Evolutionary conservation across 306 rosid species (phyloP).

Genomic region (Acacia confusa): DNA sequence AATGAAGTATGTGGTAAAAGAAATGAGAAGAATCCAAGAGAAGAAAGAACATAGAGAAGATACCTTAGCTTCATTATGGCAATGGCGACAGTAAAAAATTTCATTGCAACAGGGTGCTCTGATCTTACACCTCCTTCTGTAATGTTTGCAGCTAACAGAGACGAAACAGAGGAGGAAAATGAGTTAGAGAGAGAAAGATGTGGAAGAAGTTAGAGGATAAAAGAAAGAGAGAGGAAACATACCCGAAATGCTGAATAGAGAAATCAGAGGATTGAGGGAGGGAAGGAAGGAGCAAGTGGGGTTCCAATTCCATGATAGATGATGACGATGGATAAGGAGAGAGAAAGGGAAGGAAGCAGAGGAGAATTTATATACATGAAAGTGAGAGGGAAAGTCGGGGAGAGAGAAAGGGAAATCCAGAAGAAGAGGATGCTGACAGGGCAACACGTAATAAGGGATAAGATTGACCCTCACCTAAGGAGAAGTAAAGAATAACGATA

Average conservation of each 20-base stretch:
- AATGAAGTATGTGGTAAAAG: neutral
- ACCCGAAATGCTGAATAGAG: slow-evolving; percentile 54
- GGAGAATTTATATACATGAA: neutral
- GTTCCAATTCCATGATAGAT: slow-evolving; percentile 17
- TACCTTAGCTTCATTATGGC: slow-evolving; percentile 80
- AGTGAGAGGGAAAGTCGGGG: neutral
- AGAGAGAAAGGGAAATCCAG: slow-evolving; percentile 3
- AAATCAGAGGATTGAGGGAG: slow-evolving; percentile 13
- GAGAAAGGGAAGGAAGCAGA: neutral
- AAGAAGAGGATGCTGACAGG: slow-evolving; percentile 7
- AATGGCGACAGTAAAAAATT: slow-evolving; percentile 68
- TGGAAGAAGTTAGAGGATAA: neutral
- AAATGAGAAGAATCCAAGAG: neutral
- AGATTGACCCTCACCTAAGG: neutral
- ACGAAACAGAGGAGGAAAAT: neutral
- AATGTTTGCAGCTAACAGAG: slow-evolving; percentile 58
- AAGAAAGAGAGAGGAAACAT: neutral
- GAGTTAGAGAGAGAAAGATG: neutral
- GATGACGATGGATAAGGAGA: neutral
- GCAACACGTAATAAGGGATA: slow-evolving; percentile 14
- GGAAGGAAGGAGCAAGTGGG: slow-evolving; percentile 7
- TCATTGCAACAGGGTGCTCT: slow-evolving; percentile 72
- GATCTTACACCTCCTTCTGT: slow-evolving; percentile 71
- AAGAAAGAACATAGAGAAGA: neutral
- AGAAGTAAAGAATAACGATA: no score